A percentile compares a stretch with the other conserved stretches of the same genome.
Evolutionary conservation across 2,329 filamentous ascomycete genomes (phyloP).

Genomic region (Aureobasidium uvarum): DNA sequence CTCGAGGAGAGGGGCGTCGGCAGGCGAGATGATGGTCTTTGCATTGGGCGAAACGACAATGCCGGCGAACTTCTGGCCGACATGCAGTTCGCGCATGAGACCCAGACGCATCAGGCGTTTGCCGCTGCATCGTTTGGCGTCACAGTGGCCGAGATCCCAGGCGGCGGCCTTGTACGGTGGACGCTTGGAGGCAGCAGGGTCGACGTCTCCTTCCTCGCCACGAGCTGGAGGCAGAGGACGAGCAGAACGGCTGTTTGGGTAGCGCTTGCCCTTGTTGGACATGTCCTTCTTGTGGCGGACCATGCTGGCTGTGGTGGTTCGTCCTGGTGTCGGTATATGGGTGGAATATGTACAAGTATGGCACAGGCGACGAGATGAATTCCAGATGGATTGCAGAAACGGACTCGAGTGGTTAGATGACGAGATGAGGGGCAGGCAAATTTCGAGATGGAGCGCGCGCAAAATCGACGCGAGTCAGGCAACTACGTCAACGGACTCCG

Average conservation of each 20-base stretch:
- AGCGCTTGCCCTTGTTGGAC: constrained; percentile 70
- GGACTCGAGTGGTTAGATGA: not conserved
- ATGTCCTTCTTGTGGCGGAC: constrained; percentile 96
- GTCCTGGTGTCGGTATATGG: not conserved
- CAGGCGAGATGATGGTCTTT: constrained; percentile 77
- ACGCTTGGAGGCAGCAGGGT: constrained; percentile 35
- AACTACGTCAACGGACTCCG: not conserved
- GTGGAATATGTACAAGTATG: not conserved
- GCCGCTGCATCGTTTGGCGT: constrained; percentile 92
- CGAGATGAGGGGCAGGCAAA: constrained; percentile 17
- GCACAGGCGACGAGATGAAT: not conserved
- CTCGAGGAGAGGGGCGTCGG: constrained; percentile 77
- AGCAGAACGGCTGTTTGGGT: constrained; percentile 34
- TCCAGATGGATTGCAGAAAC: not conserved
- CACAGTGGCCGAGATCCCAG: constrained; percentile 97
- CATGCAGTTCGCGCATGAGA: constrained; percentile 86
- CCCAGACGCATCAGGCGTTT: constrained; percentile 91
- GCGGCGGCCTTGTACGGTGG: constrained; percentile 86
- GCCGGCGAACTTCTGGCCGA: constrained; percentile 88
- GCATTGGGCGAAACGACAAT: constrained; percentile 96
- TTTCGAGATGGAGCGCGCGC: not conserved
- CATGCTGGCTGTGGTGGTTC: constrained; percentile 54
- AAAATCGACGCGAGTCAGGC: constrained; percentile 9
- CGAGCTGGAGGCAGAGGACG: constrained; percentile 28
- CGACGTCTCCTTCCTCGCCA: constrained; percentile 34